These are phyloP conservation scores for Aspergillus affinis DNA, from an alignment of 495 filamentous ascomycete genomes.

Conservation along the genomic window DNA sequence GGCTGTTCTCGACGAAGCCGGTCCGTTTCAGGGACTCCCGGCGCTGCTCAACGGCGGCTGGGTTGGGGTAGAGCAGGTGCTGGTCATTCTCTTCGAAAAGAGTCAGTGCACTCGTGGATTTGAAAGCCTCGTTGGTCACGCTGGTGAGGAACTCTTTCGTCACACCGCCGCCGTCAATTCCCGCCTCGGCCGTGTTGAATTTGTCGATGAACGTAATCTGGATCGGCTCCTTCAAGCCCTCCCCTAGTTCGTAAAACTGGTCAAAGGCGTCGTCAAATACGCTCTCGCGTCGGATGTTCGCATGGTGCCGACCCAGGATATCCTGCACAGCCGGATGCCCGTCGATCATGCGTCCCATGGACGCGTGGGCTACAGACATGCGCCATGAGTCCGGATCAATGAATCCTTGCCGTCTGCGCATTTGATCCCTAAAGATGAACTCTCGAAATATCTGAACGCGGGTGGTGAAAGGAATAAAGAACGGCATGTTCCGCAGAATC, in stretches of 20 bases:
- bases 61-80: constrained; percentile 88
- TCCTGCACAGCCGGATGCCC: constrained; percentile 38
- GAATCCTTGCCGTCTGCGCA: constrained; percentile 69
- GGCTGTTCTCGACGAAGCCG: constrained; percentile 51
- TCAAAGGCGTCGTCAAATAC: constrained; percentile 85
- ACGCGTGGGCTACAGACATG: constrained; percentile 51
- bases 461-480: constrained; percentile 90
- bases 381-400: constrained; percentile 82
- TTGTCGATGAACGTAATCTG: constrained; percentile 96
- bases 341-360: constrained; percentile 39
- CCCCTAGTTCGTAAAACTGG: constrained; percentile 78
- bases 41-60: constrained; percentile 71
- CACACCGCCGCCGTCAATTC: constrained; percentile 95
- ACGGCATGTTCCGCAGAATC: constrained; percentile 93
- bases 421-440: constrained; percentile 83
- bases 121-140: constrained; percentile 85
- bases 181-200: constrained; percentile 83
- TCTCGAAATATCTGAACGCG: constrained; percentile 92
- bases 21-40: constrained; percentile 56
- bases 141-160: constrained; percentile 97
- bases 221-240: constrained; percentile 91
- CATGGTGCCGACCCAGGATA: constrained; percentile 69
- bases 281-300: constrained; percentile 74
- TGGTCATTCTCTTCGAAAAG: constrained; percentile 87
- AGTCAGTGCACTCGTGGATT: constrained; percentile 46